A percentile compares a stretch with the other conserved stretches of the same genome.
phyloP scores from a whole-genome alignment of 1,139 yeast species.

The Candida sp. region DNA sequence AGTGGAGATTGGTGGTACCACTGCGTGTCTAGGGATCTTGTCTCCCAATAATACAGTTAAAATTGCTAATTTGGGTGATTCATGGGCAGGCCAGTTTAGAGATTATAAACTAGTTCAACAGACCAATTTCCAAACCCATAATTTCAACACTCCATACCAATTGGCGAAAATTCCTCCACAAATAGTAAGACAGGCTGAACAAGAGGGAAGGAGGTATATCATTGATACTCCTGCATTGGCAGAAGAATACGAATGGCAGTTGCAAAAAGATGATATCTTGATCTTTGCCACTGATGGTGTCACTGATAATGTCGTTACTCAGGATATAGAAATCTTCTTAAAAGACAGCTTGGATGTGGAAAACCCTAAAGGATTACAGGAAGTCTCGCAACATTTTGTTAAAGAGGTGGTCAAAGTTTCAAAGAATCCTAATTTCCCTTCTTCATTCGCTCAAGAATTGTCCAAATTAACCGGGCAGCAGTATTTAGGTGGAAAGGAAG shows the following conservation, averaged over 20 bases:
- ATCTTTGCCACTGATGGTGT: conserved; percentile 94
- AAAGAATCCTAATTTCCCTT: conserved; percentile 68
- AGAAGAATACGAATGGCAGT: conserved; percentile 46
- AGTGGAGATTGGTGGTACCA: conserved; percentile 93
- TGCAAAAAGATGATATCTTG: conserved; percentile 68
- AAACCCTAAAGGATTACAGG: conserved; percentile 20
- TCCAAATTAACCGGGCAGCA: conserved; percentile 64
- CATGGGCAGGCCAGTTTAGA: conserved; percentile 89
- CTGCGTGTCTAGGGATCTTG: conserved; percentile 83
- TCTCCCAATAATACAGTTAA: conserved; percentile 47
- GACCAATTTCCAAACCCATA: conserved; percentile 79
- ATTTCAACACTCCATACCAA: conserved; percentile 90
- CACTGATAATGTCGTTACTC: conserved; percentile 75
- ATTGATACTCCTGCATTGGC: conserved; percentile 53
- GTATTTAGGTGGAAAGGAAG: conserved; percentile 91
- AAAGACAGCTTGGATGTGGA: conserved; percentile 37
- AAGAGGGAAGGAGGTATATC: conserved; percentile 58
- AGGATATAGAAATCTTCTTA: conserved; percentile 65
- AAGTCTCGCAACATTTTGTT: conserved; percentile 59
- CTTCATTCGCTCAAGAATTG: conserved; percentile 85
- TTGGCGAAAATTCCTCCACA: conserved; percentile 77
- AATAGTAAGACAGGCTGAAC: conserved; percentile 52
- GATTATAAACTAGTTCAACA: conserved; percentile 58
- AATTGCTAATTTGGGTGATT: conserved; percentile 88
- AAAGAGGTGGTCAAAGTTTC: conserved; percentile 66